Evolutionary conservation across 805 yeast species (phyloP).

Genomic region (Suhomyces pyralidae): DNA sequence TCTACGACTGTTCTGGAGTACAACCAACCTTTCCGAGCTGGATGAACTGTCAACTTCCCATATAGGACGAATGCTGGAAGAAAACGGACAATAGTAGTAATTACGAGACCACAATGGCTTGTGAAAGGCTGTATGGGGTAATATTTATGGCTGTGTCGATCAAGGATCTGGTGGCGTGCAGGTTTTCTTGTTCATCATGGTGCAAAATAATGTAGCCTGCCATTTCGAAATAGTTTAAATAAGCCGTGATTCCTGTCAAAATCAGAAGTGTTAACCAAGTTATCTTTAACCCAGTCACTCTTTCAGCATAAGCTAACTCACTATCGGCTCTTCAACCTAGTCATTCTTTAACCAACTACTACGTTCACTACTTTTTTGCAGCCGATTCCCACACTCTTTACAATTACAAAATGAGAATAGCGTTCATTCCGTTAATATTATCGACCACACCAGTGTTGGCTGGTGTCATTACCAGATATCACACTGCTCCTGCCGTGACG

Average conservation of each 20-base stretch:
- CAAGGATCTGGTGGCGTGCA: background rate
- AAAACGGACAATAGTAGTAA: background rate
- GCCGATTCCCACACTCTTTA: background rate
- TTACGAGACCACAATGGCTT: background rate
- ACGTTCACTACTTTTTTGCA: background rate
- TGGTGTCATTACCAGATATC: conserved; percentile 13
- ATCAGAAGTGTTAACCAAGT: background rate
- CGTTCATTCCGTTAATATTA: background rate
- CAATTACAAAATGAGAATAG: background rate
- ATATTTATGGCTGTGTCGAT: background rate
- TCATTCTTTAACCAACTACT: background rate
- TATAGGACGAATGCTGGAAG: background rate
- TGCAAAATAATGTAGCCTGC: background rate
- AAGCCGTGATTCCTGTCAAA: background rate
- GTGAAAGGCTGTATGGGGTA: background rate
- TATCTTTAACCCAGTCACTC: background rate
- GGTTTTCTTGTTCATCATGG: background rate
- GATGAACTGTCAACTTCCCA: background rate
- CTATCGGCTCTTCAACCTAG: background rate
- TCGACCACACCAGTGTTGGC: background rate
- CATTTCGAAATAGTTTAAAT: background rate
- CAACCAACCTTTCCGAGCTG: background rate
- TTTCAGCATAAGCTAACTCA: background rate
- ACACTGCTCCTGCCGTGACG: conserved; percentile 29
- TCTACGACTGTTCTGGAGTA: background rate